Evolutionary conservation across 169 alveolate genomes (phyloP).

Genomic region (Plasmodium gonderi): DNA sequence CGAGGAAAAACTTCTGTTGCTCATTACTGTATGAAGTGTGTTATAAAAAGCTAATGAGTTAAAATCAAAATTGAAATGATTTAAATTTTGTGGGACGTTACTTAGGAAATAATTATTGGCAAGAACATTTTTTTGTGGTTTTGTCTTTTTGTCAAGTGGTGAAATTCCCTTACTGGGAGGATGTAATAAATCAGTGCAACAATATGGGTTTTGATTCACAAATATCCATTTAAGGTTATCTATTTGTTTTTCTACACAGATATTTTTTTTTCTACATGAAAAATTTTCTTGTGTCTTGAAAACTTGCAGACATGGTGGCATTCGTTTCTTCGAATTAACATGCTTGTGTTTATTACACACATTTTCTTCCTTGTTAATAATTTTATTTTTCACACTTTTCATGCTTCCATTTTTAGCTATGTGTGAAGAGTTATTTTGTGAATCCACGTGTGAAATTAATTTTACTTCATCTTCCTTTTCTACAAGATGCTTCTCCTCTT

Average conservation of each 20-base stretch:
- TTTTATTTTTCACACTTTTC: background rate
- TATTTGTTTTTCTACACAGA: background rate
- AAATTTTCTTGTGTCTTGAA: background rate
- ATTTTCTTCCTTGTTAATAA: background rate
- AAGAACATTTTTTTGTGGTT: background rate
- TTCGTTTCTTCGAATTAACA: background rate
- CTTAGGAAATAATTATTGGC: background rate
- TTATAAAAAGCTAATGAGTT: background rate
- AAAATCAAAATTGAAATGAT: constrained; percentile 20
- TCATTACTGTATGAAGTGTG: background rate
- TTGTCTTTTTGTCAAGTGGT: background rate
- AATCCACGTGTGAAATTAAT: background rate
- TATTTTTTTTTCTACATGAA: background rate
- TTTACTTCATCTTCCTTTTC: background rate
- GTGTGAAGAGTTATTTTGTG: background rate
- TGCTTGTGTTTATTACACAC: background rate
- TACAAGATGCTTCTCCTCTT: too few relatives aligned
- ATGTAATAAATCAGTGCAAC: constrained; percentile 16
- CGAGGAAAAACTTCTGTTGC: background rate
- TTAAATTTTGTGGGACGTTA: constrained; percentile 28
- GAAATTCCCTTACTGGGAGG: background rate
- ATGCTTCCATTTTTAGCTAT: background rate
- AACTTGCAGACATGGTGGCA: background rate
- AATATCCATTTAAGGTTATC: background rate
- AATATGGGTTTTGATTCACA: constrained; percentile 9